Base-by-base conservation (phyloP, 805 yeast species). In the Cyberlindnera subsufficiens region DNA sequence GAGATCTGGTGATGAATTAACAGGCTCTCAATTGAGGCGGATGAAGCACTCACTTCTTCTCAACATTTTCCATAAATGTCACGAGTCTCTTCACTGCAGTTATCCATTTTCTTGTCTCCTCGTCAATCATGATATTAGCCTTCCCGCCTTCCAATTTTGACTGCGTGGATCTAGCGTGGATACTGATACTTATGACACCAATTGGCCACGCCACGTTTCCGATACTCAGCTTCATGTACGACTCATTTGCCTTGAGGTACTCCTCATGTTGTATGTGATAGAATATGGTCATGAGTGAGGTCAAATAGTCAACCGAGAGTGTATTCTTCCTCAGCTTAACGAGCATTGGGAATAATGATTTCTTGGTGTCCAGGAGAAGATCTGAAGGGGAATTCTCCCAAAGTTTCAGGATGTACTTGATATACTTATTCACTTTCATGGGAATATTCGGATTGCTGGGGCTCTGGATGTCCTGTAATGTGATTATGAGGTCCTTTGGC, bases 151-250 rank as follows among this genome's bases (percentile, higher is more conserved):
- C 70, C 30, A 82, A 74, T 50, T 74, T 76, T 44, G 72, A 69
- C 40, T 76, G 80, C 1, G 84, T 80, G 42, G 80, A 75, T 46
- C 95, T 66, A 10, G 80, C 81, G 58, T 87, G 96, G 44, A 88
- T 86, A 38, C 93, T 88, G 14, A 88, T 83, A 43, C 77, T 77
- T 7, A 78, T 68, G 13, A 88, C 85, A 22, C 96, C 96, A 50
- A 87, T 83, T 3, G 96, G 96, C 95, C 95, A 88, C 5, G 93
- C 90, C 3, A 84, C 87, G 52, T 86, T 86, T 1, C 96, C 96
- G 15, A 88, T 82, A 55, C 91, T 82, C 44, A 88, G 64, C 48
- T 82, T 75, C 68, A 87, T 65, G 53, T 88, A 88, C 20, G 80
- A 69, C 53, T 86, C 86, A 45, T 75, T 75, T 5, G 91, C 87